Evolutionary conservation across 345 rosid species (phyloP), one percentile per base, ranked within the genome.

Genomic region (Melaleuca quinquenervia): DNA sequence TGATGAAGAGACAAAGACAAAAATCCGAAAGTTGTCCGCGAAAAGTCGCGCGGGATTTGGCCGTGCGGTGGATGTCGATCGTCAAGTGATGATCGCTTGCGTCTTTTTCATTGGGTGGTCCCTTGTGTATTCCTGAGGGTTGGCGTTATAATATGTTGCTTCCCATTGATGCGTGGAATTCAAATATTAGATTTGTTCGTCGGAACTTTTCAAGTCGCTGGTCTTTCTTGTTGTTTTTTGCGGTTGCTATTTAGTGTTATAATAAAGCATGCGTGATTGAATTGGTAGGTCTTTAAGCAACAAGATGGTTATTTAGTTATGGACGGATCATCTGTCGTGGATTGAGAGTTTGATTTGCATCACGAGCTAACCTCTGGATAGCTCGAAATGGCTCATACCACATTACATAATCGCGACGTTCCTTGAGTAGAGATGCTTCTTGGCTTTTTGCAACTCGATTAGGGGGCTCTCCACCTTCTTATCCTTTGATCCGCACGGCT

Each of bases 281-380:
- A 14, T 0, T 0, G 0, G 9, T 62, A 29, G 75, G 21, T 62
- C 6, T 62, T 1, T 62, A 29, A 14, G 2, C 6, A 27, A 10
- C 11, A 3, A 27, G 20, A 60, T 60, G 13, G 6, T 16, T 64
- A 11, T 16, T 2, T 7, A 62, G 3, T 14, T 62, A 10, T 5
- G 1, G 29, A 29, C 7, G 1, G 75, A 3, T 62, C 75, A 15
- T 15, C 11, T 14, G 41, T 62, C 74, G 14, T 62, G 14, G 1
- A 7, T 62, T 7, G 27, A 6, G 18, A 62, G 15, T 62, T 62
- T 5, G 1, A 62, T 15, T 29, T 1, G 5, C 41, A 62, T 62
- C 21, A 8, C 5, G 16, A 0, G 0, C 2, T 16, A 62, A 4
- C 11, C 18, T 62, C 5, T 1, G 0, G 7, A 29, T 15, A 32